A percentile compares a stretch with the other conserved stretches of the same genome.
These are phyloP conservation scores for Colletotrichum destructivum DNA, from an alignment of 2,329 filamentous ascomycete species.

Conservation along the genomic window DNA sequence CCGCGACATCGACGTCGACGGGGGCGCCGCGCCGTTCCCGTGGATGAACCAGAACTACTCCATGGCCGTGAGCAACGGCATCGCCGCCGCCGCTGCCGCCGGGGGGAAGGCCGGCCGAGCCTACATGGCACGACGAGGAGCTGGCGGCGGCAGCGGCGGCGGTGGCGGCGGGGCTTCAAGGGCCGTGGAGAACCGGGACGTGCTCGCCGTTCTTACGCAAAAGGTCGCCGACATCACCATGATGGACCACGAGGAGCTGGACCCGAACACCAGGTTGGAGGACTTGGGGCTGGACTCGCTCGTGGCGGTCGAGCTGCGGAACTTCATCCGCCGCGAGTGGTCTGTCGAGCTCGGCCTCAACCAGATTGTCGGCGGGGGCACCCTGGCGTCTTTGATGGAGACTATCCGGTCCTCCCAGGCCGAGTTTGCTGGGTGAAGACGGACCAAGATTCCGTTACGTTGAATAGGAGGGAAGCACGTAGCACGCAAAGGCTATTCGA, in stretches of 20 bases:
- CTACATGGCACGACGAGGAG: no score
- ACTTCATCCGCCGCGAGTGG: constrained; percentile 19
- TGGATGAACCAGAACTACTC: constrained; percentile 24
- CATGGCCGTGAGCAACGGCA: constrained; percentile 10
- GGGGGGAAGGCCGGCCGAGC: no score
- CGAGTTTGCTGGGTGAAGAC: neutral
- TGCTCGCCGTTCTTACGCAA: neutral
- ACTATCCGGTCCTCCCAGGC: constrained; percentile 2
- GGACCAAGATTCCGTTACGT: no score
- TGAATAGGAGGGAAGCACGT: no score
- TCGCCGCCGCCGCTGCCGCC: neutral
- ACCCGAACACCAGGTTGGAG: neutral
- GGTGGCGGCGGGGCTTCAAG: neutral
- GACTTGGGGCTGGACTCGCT: constrained; percentile 15
- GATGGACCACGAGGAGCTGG: constrained; percentile 9
- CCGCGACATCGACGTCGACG: no score
- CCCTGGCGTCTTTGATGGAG: neutral
- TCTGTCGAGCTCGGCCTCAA: constrained; percentile 15
- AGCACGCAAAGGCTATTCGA: no score
- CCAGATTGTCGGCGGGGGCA: constrained; percentile 11
- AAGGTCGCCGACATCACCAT: constrained; percentile 18
- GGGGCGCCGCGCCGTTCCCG: neutral
- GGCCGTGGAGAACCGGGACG: neutral
- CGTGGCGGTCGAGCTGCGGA: constrained; percentile 19
- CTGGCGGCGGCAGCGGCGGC: neutral